Percentiles rank a stretch among this genome's conserved stretches.
phyloP scores from a whole-genome alignment of 352 stramenopile species.

The Thalassiosira ordinaria region DNA sequence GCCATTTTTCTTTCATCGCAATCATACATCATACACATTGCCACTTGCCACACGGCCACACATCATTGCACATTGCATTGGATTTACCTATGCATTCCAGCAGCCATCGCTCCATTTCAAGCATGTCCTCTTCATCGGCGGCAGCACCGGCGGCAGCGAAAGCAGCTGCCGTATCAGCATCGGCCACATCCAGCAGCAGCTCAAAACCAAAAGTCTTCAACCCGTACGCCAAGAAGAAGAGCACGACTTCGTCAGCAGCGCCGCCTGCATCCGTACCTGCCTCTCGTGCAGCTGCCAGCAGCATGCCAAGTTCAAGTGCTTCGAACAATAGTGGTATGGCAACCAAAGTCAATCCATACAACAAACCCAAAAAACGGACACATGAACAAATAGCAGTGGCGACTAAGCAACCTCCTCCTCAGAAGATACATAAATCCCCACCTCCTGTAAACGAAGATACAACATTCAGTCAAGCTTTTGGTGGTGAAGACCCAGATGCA shows the following conservation, averaged over 20 bases:
- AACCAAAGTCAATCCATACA: conserved; percentile 14
- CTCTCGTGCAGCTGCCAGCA: not conserved
- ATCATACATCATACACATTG: too few relatives aligned
- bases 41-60: too few relatives aligned
- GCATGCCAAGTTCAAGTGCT: not conserved
- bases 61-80: too few relatives aligned
- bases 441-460: conserved; percentile 59
- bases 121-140: too few relatives aligned
- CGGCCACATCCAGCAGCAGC: too few relatives aligned
- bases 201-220: conserved; percentile 44
- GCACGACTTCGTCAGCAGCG: not conserved
- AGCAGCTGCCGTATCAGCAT: too few relatives aligned
- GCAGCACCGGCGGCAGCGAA: not conserved
- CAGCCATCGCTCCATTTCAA: too few relatives aligned
- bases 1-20: too few relatives aligned
- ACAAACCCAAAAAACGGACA: conserved; percentile 1
- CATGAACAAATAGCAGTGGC: conserved; percentile 3
- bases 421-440: conserved; percentile 54
- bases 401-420: too few relatives aligned
- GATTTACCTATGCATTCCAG: too few relatives aligned
- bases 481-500: conserved; percentile 38
- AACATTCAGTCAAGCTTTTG: conserved; percentile 51
- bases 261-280: not conserved
- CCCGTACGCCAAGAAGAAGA: conserved; percentile 67
- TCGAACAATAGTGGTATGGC: not conserved